These are phyloP conservation scores for Trypanosoma avium DNA, from an alignment of 208 protist species.

Conservation along the genomic window DNA sequence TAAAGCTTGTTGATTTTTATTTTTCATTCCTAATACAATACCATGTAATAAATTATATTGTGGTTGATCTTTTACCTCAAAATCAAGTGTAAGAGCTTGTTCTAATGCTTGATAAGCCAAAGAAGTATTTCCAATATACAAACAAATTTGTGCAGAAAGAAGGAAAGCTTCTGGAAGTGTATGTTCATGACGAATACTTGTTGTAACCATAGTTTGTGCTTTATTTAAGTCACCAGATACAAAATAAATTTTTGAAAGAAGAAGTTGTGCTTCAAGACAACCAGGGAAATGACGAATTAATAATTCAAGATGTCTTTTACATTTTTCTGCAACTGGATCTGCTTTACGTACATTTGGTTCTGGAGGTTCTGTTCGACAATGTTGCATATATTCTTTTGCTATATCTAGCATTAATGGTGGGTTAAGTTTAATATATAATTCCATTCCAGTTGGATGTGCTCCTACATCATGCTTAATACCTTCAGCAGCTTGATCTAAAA, in stretches of 20 bases:
- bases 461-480: slow-evolving; percentile 62
- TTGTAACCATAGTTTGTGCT: slow-evolving; percentile 67
- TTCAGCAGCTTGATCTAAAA: slow-evolving; percentile 81
- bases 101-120: slow-evolving; percentile 86
- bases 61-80: slow-evolving; percentile 91
- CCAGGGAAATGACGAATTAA: slow-evolving; percentile 82
- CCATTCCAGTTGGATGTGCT: slow-evolving; percentile 34
- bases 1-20: slow-evolving; percentile 72
- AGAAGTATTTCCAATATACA: slow-evolving; percentile 77
- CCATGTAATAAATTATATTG: slow-evolving; percentile 92
- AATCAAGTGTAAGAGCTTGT: slow-evolving; percentile 92
- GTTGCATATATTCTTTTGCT: slow-evolving; percentile 83
- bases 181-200: slow-evolving; percentile 72
- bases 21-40: slow-evolving; percentile 64
- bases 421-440: slow-evolving; percentile 79
- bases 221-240: slow-evolving; percentile 75
- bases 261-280: slow-evolving; percentile 84
- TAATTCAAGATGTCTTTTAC: slow-evolving; percentile 68
- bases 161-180: slow-evolving; percentile 82
- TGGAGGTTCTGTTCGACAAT: slow-evolving; percentile 86
- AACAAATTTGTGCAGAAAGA: slow-evolving; percentile 89
- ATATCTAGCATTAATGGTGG: slow-evolving; percentile 81
- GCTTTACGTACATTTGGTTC: slow-evolving; percentile 53
- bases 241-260: slow-evolving; percentile 84
- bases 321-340: slow-evolving; percentile 75